A percentile compares a stretch with the other conserved stretches of the same genome.
phyloP scores from a whole-genome alignment of 2,329 filamentous ascomycete species.

The Aspergillus pseudonomiae region DNA sequence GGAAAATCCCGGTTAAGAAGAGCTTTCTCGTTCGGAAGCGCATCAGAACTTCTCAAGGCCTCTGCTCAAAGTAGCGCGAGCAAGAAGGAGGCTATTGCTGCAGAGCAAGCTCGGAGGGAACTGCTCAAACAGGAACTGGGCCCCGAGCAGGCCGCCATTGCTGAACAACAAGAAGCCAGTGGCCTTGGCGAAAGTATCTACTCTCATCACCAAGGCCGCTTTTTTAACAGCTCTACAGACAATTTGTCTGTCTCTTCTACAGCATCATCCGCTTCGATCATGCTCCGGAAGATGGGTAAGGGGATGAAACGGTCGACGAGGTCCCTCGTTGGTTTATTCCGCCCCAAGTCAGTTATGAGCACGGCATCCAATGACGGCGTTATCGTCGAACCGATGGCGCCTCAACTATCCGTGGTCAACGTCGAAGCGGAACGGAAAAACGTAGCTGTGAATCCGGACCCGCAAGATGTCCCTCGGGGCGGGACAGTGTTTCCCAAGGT shows the following conservation, averaged over 20 bases:
- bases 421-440: conserved; percentile 89
- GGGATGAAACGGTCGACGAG: conserved; percentile 95
- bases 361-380: conserved; percentile 68
- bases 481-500: conserved; percentile 82
- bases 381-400: conserved; percentile 67
- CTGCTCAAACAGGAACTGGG: conserved; percentile 70
- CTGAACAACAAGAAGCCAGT: conserved; percentile 85
- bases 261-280: conserved; percentile 53
- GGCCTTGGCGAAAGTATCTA: conserved; percentile 95
- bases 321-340: conserved; percentile 90
- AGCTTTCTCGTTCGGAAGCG: conserved; percentile 95
- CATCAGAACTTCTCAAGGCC: conserved; percentile 81
- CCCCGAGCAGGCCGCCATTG: conserved; percentile 88
- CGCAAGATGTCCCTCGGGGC: conserved; percentile 67
- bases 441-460: conserved; percentile 71
- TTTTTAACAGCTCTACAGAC: conserved; percentile 90
- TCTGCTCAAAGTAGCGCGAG: conserved; percentile 63
- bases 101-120: conserved; percentile 66
- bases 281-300: conserved; percentile 93
- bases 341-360: conserved; percentile 88
- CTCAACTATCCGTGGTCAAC: conserved; percentile 92
- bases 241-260: conserved; percentile 66
- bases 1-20: conserved; percentile 85
- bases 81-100: conserved; percentile 48
- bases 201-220: conserved; percentile 71